These are phyloP conservation scores for Blastobotrys aristatus DNA, from an alignment of 1,139 yeast genomes.

Conservation along the genomic window DNA sequence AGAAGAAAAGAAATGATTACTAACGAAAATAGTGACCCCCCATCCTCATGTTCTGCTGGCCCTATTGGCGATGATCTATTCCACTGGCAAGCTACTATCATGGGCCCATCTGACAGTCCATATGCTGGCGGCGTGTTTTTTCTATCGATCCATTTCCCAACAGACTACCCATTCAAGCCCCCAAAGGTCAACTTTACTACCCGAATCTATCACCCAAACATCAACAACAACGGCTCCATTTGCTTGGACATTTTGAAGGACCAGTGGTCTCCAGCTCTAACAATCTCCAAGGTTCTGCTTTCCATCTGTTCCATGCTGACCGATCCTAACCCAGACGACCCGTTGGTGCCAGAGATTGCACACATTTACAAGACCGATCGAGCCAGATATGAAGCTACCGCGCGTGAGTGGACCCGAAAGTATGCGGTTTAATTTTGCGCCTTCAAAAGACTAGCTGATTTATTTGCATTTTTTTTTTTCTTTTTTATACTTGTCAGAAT, in stretches of 20 bases:
- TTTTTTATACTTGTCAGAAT: too few relatives aligned
- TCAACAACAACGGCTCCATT: conserved; percentile 82
- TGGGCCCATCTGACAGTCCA: conserved; percentile 94
- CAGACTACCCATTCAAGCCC: conserved; percentile 92
- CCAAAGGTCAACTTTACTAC: conserved; percentile 90
- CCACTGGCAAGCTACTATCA: conserved; percentile 96
- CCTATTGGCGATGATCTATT: conserved; percentile 95
- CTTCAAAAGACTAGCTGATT: background rate
- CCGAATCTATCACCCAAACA: conserved; percentile 86
- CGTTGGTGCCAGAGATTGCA: conserved; percentile 97
- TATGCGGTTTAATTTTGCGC: conserved; percentile 74
- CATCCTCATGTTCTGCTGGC: conserved; percentile 98
- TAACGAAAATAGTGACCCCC: conserved; percentile 70
- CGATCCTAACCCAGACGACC: conserved; percentile 98
- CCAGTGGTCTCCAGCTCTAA: conserved; percentile 89
- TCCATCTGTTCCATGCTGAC: conserved; percentile 89
- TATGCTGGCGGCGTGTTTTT: conserved; percentile 92
- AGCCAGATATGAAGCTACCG: conserved; percentile 92
- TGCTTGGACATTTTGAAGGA: conserved; percentile 82
- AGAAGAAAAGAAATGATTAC: background rate
- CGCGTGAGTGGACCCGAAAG: conserved; percentile 98
- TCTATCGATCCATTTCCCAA: conserved; percentile 87
- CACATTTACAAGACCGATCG: conserved; percentile 94
- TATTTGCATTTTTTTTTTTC: background rate
- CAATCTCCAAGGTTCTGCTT: conserved; percentile 81